These are phyloP conservation scores for Fraxinus velutina DNA, from an alignment of 305 asterid species.

Conservation along the genomic window DNA sequence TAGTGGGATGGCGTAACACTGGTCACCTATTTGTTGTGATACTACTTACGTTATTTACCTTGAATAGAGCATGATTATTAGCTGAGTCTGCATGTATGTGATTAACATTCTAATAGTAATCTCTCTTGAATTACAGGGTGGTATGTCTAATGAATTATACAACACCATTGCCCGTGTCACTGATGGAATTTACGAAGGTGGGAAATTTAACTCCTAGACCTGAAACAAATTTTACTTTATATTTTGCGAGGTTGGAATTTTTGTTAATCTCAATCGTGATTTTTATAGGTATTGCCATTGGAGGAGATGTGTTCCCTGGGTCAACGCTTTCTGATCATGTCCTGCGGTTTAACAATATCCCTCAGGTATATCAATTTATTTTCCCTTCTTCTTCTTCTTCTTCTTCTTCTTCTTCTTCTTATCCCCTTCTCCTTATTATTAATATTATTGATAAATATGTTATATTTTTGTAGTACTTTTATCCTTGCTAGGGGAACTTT, in stretches of 20 bases:
- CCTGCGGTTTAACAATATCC: constrained; percentile 89
- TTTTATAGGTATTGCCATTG: constrained; percentile 82
- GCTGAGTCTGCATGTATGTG: background rate
- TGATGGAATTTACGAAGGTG: constrained; percentile 93
- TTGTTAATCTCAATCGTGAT: constrained; percentile 12
- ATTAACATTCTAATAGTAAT: constrained; percentile 20
- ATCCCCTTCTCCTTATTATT: background rate
- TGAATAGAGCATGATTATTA: background rate
- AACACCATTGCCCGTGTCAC: constrained; percentile 93
- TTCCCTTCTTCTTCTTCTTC: background rate
- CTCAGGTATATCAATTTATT: constrained; percentile 55
- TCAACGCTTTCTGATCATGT: constrained; percentile 98
- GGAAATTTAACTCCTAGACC: constrained; percentile 19
- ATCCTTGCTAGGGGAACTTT: background rate
- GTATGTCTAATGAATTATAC: constrained; percentile 93
- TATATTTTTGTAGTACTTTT: background rate
- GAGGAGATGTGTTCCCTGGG: constrained; percentile 98
- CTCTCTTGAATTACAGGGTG: constrained; percentile 59
- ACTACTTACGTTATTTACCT: constrained; percentile 2
- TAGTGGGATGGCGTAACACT: background rate
- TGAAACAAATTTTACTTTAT: constrained; percentile 10
- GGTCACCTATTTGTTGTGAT: constrained; percentile 5
- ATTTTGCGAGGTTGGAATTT: background rate
- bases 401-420: background rate
- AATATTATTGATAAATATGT: background rate